Evolutionary conservation across 1,284 basidiomycete species (phyloP), one percentile per base, ranked within the genome.

Genomic region (Cutaneotrichosporon sp.): DNA sequence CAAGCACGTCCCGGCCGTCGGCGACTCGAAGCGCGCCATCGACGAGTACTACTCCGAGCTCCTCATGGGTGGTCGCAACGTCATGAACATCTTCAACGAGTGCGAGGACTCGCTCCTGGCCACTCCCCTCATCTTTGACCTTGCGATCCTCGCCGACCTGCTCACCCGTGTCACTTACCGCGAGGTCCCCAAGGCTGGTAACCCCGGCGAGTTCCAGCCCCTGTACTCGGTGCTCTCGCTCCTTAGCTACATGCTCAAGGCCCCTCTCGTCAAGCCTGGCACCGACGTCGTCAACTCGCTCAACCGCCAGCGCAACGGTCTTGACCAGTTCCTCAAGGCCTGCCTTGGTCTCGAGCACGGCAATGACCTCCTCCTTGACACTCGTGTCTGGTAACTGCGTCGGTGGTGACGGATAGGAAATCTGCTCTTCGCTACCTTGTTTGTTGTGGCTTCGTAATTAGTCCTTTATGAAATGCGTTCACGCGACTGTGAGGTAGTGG

Each of bases 71-170:
- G 80, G 80, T 14, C 73, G 78, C 57, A 72, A 71, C 64, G 66
- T 73, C 55, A 67, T 73, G 67, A 74, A 88, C 77, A 92, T 94
- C 76, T 94, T 92, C 83, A 94, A 94, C 76, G 87, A 91, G 77
- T 96, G 92, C 80, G 90, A 93, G 84, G 94, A 98, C 76, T 97
- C 93, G 31, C 81, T 97, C 52, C 82, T 98, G 57, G 94, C 96
- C 42, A 94, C 92, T 44, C 94, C 93, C 11, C 82, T 98, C 63
- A 93, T 97, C 71, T 82, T 97, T 65, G 94, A 97, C 77, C 79
- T 98, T 62, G 79, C 89, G 47, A 92, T 97, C 79, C 82, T 97
- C 54, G 86, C 92, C 49, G 94, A 97, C 81, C 81, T 98, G 55
- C 82, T 97, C 65, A 94, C 92, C 39, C 91, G 96, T 59, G 82